phyloP scores from a whole-genome alignment of 352 stramenopile genomes.

The Pythium monospermum region DNA sequence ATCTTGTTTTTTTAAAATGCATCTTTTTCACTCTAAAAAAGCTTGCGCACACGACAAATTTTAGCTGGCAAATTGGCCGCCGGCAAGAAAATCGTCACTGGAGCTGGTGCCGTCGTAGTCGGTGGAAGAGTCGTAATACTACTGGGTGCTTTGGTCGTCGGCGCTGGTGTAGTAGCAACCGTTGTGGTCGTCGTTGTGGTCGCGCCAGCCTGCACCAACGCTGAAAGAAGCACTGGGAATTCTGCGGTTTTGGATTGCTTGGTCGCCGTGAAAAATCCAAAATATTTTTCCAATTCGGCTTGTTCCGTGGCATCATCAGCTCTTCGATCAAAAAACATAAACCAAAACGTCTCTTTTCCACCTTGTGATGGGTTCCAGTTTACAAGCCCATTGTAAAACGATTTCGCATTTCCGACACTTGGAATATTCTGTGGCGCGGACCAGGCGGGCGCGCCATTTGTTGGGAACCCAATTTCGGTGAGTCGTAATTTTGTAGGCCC shows the following conservation, averaged over 20 bases:
- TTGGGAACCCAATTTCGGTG: constrained; percentile 64
- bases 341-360: constrained; percentile 67
- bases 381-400: constrained; percentile 58
- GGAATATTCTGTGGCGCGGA: constrained; percentile 43
- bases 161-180: constrained; percentile 2
- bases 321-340: constrained; percentile 71
- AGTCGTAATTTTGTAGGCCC: constrained; percentile 46
- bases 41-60: constrained; percentile 19
- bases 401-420: constrained; percentile 37
- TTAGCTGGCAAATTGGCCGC: not conserved
- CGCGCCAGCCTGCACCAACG: constrained; percentile 1
- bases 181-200: constrained; percentile 5
- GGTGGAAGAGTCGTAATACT: too few species aligned
- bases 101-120: constrained; percentile 3
- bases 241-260: constrained; percentile 29
- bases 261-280: constrained; percentile 63
- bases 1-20: too few species aligned
- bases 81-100: constrained; percentile 9
- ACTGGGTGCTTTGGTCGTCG: constrained; percentile 5
- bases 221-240: constrained; percentile 31
- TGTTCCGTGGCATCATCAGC: constrained; percentile 43
- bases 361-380: constrained; percentile 48
- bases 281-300: constrained; percentile 58
- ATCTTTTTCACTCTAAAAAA: constrained; percentile 17
- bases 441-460: constrained; percentile 25